phyloP scores from a whole-genome alignment of 257 asterid genomes.

The Scutellaria galericulata region DNA sequence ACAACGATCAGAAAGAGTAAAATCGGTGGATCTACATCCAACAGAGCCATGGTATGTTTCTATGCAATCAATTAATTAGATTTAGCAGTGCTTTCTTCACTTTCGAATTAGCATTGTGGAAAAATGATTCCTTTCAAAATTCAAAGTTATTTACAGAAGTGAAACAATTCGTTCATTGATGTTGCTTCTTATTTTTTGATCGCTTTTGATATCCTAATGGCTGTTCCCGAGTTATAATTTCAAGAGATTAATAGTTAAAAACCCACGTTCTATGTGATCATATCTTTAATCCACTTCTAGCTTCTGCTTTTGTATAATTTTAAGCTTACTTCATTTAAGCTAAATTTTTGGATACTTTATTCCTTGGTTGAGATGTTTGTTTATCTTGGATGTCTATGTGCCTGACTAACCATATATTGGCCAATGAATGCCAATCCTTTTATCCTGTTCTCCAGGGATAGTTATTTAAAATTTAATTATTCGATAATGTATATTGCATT shows the following conservation, averaged over 20 bases:
- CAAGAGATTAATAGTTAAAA: slow-evolving; percentile 11
- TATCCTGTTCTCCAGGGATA: slow-evolving; percentile 13
- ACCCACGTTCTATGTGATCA: neutral
- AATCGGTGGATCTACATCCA: slow-evolving; percentile 81
- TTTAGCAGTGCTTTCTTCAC: slow-evolving; percentile 23
- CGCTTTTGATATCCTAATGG: slow-evolving; percentile 8
- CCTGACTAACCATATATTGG: neutral
- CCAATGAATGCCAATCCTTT: neutral
- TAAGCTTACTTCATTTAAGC: slow-evolving; percentile 11
- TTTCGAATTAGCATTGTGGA: neutral
- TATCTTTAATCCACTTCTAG: slow-evolving; percentile 3
- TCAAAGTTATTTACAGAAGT: slow-evolving; percentile 5
- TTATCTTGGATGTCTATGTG: neutral
- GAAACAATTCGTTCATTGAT: neutral
- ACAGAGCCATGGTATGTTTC: slow-evolving; percentile 70
- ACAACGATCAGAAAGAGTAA: slow-evolving; percentile 76
- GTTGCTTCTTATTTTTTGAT: slow-evolving; percentile 10
- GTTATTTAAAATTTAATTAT: slow-evolving; percentile 17
- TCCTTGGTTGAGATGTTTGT: neutral
- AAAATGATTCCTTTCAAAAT: slow-evolving; percentile 13
- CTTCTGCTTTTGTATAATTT: neutral
- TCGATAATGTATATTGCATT: slow-evolving; percentile 24
- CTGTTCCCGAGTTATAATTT: neutral
- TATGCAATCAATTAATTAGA: slow-evolving; percentile 1
- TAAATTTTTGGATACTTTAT: neutral